Conservation (phyloP, 352 stramenopile genomes). For the Aphanomyces cochlioides region DNA sequence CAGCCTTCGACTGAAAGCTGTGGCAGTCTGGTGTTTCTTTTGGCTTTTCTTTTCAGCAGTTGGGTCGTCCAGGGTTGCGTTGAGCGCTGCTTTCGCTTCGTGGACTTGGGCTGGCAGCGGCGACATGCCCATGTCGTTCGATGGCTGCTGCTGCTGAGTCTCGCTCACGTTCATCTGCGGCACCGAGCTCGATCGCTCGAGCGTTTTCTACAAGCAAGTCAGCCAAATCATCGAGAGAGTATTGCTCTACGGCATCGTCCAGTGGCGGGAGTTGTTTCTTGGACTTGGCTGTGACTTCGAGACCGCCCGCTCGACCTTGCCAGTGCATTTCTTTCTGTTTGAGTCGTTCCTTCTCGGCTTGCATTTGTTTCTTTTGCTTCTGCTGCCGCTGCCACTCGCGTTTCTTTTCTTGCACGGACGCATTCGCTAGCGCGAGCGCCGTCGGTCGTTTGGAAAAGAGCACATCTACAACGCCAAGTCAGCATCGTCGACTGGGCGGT, state of each 20-base stretch:
- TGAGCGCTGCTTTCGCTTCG: not conserved
- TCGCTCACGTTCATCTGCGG: conserved; percentile 16
- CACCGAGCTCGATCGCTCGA: conserved; percentile 20
- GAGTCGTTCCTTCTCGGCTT: conserved; percentile 74
- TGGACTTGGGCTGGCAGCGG: not conserved
- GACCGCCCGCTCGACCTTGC: conserved; percentile 62
- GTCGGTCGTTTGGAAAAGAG: conserved; percentile 26
- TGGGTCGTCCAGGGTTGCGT: conserved; percentile 1
- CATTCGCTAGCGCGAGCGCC: conserved; percentile 37
- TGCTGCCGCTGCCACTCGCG: conserved; percentile 25
- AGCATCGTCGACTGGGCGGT: too few relatives aligned
- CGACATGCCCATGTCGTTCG: not conserved
- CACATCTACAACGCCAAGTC: not conserved
- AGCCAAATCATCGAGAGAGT: not conserved
- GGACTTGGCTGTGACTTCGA: conserved; percentile 46
- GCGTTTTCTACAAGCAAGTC: not conserved
- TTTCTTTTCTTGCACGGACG: conserved; percentile 54
- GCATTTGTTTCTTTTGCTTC: conserved; percentile 31
- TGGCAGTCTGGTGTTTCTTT: conserved; percentile 19
- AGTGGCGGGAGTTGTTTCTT: conserved; percentile 26
- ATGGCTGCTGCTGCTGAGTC: not conserved
- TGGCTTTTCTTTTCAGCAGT: not conserved
- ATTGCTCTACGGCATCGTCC: conserved; percentile 6
- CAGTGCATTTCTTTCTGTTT: conserved; percentile 78
- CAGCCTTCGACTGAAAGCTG: conserved; percentile 24